Evolutionary conservation across 306 rosid genomes (phyloP).

Genomic region (Spatholobus suberectus): DNA sequence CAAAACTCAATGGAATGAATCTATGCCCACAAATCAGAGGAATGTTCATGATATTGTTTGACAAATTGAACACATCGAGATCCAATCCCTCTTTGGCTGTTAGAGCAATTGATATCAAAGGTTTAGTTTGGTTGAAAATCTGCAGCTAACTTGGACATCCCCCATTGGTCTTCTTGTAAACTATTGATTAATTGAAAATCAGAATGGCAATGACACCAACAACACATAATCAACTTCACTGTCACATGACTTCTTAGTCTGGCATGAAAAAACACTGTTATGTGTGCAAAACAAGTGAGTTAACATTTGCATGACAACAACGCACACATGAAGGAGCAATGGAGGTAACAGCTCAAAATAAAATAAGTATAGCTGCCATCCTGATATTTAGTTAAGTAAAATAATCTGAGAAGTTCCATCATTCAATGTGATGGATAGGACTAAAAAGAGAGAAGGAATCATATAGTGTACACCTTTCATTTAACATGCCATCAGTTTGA

Average conservation of each 20-base stretch:
- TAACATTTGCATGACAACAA: slow-evolving; percentile 15
- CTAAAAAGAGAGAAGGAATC: slow-evolving; percentile 8
- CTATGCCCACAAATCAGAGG: neutral
- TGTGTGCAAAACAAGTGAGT: slow-evolving; percentile 12
- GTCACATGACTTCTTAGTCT: neutral
- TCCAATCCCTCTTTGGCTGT: neutral
- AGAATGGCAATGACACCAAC: neutral
- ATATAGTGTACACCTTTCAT: neutral
- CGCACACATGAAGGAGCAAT: neutral
- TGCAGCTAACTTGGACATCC: neutral
- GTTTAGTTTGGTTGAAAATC: neutral
- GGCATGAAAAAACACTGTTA: neutral
- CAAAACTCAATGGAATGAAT: neutral
- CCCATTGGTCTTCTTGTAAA: neutral
- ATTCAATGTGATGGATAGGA: slow-evolving; percentile 18
- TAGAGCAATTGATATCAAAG: neutral
- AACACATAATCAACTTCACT: neutral
- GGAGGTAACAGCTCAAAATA: neutral
- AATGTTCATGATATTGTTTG: neutral
- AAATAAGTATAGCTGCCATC: neutral
- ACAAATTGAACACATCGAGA: neutral
- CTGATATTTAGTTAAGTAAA: no score
- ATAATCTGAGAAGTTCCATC: slow-evolving; percentile 3
- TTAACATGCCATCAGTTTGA: neutral
- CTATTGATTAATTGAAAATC: neutral